Base-by-base conservation (phyloP, 1,139 yeast species). In the Zygotorulaspora mrakii region DNA sequence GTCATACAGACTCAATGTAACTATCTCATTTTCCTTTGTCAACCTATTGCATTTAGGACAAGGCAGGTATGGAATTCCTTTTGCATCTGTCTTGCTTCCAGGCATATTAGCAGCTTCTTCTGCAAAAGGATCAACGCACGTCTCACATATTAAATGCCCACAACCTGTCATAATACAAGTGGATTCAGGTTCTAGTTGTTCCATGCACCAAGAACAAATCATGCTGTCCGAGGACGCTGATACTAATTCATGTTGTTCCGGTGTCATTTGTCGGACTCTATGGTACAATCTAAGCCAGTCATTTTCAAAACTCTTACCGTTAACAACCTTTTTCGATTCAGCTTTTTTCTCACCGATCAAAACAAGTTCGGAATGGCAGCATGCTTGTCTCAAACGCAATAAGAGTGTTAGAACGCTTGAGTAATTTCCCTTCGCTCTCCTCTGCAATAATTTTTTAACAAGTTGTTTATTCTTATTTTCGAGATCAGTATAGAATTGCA, bases 361-460 rank as follows among this genome's bases (percentile, higher is more conserved):
- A 26, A 87, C 91, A 42, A 91, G 67, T 52, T 75, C 80, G 30
- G 81, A 77, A 62, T 91, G 97, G 53, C 89, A 81, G 58, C 96
- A 86, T 2, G 95, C 94, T 64, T 91, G 97, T 46, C 98, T 73
- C 52, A 91, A 69, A 37, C 97, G 72, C 33, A 89, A 66, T 45
- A 91, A 70, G 53, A 89, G 65, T 0, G 88, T 80, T 52, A 91
- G 73, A 42, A 87, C 79, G 43, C 74, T 74, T 4, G 82, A 73
- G 54, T 76, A 78, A 38, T 70, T 65, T 29, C 75, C 73, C 33
- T 52, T 57, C 9, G 59, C 62, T 30, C 59, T 61, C 17, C 61
- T 53, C 20, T 53, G 50, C 40, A 66, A 45, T 9, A 67, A 42
- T 43, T 64, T 69, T 47, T 69, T 67, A 1, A 94, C 94, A 38